Evolutionary conservation across 2,329 filamentous ascomycete genomes (phyloP).

Genomic region (Phyllosticta citriasiana): DNA sequence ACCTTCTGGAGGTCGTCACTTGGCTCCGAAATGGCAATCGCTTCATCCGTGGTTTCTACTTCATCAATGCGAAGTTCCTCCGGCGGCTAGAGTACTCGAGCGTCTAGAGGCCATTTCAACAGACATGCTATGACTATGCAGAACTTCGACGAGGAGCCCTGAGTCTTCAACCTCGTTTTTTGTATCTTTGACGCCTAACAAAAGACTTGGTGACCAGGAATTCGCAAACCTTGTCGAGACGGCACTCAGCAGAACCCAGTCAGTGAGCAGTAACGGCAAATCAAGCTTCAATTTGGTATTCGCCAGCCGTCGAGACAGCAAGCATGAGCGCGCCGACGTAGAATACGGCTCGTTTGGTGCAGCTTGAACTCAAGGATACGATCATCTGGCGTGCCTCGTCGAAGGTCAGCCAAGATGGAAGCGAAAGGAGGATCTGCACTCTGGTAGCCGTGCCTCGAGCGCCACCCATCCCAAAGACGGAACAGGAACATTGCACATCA

Average conservation of each 20-base stretch:
- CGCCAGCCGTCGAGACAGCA: neutral
- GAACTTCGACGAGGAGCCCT: too few relatives aligned
- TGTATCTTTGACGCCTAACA: neutral
- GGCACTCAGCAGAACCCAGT: too few relatives aligned
- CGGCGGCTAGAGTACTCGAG: too few relatives aligned
- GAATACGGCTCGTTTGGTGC: neutral
- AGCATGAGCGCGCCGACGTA: neutral
- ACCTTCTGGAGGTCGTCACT: too few relatives aligned
- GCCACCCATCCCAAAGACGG: neutral
- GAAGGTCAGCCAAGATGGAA: neutral
- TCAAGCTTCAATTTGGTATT: neutral
- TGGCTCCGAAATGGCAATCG: too few relatives aligned
- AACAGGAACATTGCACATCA: neutral
- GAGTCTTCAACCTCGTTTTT: neutral
- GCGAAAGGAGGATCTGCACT: neutral
- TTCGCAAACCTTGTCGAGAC: neutral
- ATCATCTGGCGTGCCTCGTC: too few relatives aligned
- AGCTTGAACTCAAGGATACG: neutral
- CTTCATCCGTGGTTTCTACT: too few relatives aligned
- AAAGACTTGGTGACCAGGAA: neutral
- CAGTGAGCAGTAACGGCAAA: neutral
- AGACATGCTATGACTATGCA: too few relatives aligned
- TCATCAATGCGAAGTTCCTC: too few relatives aligned
- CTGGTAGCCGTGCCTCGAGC: neutral
- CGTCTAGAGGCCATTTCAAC: too few relatives aligned